Evolutionary conservation across 139 green algal species (phyloP).

Genomic region (Closterium sp.): DNA sequence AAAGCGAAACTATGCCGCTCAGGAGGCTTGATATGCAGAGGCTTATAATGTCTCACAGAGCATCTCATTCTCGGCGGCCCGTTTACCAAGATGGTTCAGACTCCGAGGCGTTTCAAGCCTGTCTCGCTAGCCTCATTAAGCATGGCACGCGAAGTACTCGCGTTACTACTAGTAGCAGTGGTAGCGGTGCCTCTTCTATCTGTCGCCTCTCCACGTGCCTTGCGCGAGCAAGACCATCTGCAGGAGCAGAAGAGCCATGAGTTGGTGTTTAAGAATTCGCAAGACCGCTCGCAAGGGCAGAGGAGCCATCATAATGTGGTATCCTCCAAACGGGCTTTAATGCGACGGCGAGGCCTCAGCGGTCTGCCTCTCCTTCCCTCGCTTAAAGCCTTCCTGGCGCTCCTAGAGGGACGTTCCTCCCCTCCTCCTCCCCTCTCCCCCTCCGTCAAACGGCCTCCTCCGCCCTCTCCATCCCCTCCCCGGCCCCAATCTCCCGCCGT

Average conservation of each 20-base stretch:
- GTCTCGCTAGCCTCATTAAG: neutral
- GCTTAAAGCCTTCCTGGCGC: neutral
- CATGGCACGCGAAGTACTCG: neutral
- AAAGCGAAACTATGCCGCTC: neutral
- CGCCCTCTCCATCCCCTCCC: neutral
- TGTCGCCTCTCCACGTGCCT: no score
- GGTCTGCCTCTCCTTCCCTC: neutral
- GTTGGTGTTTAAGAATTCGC: no score
- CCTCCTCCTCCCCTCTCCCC: no score
- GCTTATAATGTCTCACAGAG: no score
- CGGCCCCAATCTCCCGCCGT: neutral
- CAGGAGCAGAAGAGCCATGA: no score
- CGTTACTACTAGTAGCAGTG: neutral
- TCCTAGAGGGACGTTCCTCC: neutral
- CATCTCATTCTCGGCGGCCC: neutral
- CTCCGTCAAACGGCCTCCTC: neutral
- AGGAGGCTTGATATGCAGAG: neutral
- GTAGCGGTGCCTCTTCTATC: neutral
- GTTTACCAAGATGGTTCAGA: neutral
- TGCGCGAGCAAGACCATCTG: no score
- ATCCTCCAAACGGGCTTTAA: neutral
- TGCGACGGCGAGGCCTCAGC: neutral
- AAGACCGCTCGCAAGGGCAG: no score
- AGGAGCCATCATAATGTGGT: no score
- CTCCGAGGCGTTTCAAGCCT: neutral